These are phyloP conservation scores for Microdochium bolleyi DNA, from an alignment of 2,329 filamentous ascomycete genomes.

Conservation along the genomic window DNA sequence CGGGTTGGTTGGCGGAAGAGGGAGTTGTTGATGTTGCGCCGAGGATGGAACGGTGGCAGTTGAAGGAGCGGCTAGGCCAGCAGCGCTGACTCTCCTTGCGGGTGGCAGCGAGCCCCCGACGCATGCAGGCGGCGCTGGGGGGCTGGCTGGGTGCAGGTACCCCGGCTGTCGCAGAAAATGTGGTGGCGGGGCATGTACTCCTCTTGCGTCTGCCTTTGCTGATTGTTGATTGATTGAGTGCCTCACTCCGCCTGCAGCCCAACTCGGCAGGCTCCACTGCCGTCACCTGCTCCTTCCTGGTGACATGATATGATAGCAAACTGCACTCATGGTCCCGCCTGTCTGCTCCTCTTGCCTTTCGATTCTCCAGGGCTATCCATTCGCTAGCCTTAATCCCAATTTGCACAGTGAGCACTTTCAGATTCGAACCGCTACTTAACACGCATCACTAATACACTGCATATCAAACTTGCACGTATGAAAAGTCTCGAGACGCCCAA, in stretches of 20 bases:
- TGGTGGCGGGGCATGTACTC: not conserved
- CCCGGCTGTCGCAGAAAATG: not conserved
- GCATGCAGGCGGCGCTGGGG: not conserved
- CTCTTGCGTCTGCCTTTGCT: not conserved
- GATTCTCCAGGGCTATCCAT: not conserved
- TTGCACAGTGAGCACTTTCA: not conserved
- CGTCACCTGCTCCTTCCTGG: not conserved
- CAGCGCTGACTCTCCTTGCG: not conserved
- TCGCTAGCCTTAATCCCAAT: not conserved
- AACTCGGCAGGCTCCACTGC: not conserved
- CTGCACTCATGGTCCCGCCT: not conserved
- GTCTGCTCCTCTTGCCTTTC: not conserved
- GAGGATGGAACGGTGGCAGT: not conserved
- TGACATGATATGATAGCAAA: not conserved
- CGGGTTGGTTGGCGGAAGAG: not conserved
- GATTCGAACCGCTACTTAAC: not conserved
- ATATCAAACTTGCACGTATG: not conserved
- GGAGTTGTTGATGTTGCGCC: not conserved
- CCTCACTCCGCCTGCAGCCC: not conserved
- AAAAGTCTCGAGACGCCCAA: not conserved
- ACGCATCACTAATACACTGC: not conserved
- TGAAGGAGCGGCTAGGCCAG: not conserved
- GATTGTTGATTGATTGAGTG: not conserved
- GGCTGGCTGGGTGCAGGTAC: not conserved
- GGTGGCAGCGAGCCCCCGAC: not conserved